phyloP scores from a whole-genome alignment of 148 eudicot genomes.

The Vaccinium myrtillus region DNA sequence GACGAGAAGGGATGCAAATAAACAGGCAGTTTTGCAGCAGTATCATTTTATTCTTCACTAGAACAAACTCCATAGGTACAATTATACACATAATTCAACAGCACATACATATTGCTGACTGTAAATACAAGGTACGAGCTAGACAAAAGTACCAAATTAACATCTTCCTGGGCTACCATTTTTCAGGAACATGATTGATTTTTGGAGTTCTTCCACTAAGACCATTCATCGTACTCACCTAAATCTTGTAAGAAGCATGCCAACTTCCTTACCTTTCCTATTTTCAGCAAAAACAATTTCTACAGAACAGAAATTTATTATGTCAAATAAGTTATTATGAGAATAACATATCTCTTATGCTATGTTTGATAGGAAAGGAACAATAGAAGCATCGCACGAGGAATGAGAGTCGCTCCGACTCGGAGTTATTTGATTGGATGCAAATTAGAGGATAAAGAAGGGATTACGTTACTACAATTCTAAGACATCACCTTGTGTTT shows the following conservation, averaged over 20 bases:
- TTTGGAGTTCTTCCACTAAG: background rate
- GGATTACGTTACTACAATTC: background rate
- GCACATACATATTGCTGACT: background rate
- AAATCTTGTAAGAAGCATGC: background rate
- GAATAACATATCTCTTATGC: background rate
- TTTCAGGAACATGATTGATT: background rate
- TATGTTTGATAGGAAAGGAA: background rate
- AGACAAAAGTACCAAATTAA: background rate
- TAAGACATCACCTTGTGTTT: background rate
- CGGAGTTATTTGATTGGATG: background rate
- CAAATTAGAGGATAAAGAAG: background rate
- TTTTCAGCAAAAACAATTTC: background rate
- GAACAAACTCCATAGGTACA: background rate
- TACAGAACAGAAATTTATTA: background rate
- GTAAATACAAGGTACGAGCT: background rate
- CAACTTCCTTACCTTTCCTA: background rate
- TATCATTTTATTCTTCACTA: background rate
- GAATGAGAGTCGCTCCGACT: background rate
- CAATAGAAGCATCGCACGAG: background rate
- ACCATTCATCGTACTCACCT: background rate
- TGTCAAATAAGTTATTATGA: background rate
- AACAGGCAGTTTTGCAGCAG: background rate
- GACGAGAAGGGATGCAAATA: background rate
- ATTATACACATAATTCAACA: background rate
- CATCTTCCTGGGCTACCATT: background rate